Base-by-base conservation (phyloP, 768 basidiomycete species). In the Leccinum subtestaceum region DNA sequence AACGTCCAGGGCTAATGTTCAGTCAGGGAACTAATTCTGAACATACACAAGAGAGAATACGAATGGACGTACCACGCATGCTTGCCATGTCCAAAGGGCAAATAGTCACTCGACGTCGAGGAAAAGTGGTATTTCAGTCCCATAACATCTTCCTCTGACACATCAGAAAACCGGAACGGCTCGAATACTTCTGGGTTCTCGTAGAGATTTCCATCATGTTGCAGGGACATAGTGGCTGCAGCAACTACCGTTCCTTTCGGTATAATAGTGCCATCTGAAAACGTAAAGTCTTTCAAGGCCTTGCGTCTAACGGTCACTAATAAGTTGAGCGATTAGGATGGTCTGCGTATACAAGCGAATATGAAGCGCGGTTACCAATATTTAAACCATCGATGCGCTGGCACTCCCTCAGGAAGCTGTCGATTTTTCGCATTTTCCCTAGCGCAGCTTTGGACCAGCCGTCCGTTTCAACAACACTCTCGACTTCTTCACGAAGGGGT, bases 1-100 rank as follows among this genome's bases (percentile, higher is more conserved):
- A 81, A 10, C 81, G 74, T 10, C 65, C 66, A 1, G 66, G 65
- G 13, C 51, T 52, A 23, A 29, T 8, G 9, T 17, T 29, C 8
- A 47, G 48, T 49, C 48, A 25, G 4, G 1, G 7, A 29, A 9
- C 8, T 29, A 2, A 29, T 15, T 10, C 27, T 23, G 15, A 17
- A 27, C 21, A 17, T 27, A 15, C 46, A 15, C 17, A 21, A 27
- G 48, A 27, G 27, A 17, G 48, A n/a, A 25, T 45, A 45, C 11
- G 23, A 48, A 48, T 13, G 27, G 7, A 15, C 27, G 10, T 29
- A 49, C 48, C 48, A 49, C 27, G 27, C 48, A 17, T 29, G 48
- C 27, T 11, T 17, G 17, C 48, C 25, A 17, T 49, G 48, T 17
- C 48, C 48, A 10, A 49, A 49, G 17, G 48, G 3, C 9, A 49